Base-by-base conservation (phyloP, 495 filamentous ascomycete genomes). In the Pseudomonodictys pantanalensis region DNA sequence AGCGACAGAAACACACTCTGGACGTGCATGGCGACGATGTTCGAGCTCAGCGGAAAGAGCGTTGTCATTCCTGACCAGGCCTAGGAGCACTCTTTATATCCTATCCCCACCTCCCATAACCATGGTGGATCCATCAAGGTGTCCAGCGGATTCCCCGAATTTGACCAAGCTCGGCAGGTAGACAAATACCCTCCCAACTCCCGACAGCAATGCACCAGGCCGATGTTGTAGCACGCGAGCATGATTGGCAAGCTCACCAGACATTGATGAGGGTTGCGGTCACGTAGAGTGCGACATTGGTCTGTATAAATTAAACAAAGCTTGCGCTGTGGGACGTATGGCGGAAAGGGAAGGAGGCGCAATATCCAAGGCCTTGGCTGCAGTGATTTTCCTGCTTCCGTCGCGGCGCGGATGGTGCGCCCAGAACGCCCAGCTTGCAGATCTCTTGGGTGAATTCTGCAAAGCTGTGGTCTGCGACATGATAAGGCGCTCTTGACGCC, bases 231-330 rank as follows among this genome's bases (percentile, higher is more conserved):
- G 41, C 47, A 59, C 55, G 28, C 33, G 20, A 38, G n/a, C 47
- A 30, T 49, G 47, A 64, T 48, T 64, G 61, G 55, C 47, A 64
- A 46, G 32, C 11, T 24, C 18, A 25, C 22, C 22, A 48, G 41
- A 56, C 41, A 32, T 64, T 54, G 47, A 56, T 49, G 48, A 44
- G 41, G 15, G 7, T 54, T 47, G 48, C 52, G 47, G 28, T 12
- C 28, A 10, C 23, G 28, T 33, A 48, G 32, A 54, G 50, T 59
- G 44, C 28, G 29, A 59, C 30, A 58, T 58, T 64, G 54, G 61
- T 18, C 10, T 25, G 49, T 25, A 39, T 58, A 49, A 48, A 63
- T 57, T 63, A 51, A 52, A n/a, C 30, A 62, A 63, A 58, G 54
- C 49, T 59, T 58, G 47, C 22, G 23, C 32, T 15, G 55, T 58